Evolutionary conservation across 2,329 filamentous ascomycete genomes (phyloP).

Genomic region (Metarhizium anisopliae): DNA sequence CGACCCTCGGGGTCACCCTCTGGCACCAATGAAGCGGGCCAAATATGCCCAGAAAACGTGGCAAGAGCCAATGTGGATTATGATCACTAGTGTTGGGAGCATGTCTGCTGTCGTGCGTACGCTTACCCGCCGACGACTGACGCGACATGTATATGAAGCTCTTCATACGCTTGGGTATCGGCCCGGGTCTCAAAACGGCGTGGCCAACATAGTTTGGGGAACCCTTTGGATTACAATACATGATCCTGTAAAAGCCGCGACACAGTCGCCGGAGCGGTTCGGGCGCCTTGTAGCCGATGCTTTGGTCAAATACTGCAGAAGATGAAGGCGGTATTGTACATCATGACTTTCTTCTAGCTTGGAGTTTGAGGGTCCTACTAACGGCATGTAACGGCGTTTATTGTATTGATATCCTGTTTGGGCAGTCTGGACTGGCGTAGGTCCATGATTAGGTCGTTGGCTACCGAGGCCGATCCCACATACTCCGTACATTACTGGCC

Average conservation of each 20-base stretch:
- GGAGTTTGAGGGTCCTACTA: background rate
- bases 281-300: slow-evolving; percentile 10
- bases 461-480: background rate
- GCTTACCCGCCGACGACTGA: slow-evolving; percentile 16
- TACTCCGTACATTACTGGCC: no score
- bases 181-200: slow-evolving; percentile 4
- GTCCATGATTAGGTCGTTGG: background rate
- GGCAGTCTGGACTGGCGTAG: background rate
- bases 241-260: slow-evolving; percentile 11
- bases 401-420: background rate
- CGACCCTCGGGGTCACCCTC: slow-evolving; percentile 22
- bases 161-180: slow-evolving; percentile 18
- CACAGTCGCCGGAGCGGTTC: slow-evolving; percentile 10
- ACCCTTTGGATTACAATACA: slow-evolving; percentile 16
- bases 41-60: slow-evolving; percentile 17
- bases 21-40: slow-evolving; percentile 15
- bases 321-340: background rate
- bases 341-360: background rate
- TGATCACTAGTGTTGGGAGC: slow-evolving; percentile 11
- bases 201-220: slow-evolving; percentile 12
- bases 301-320: slow-evolving; percentile 7
- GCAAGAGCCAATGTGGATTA: slow-evolving; percentile 24
- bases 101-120: slow-evolving; percentile 16
- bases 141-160: slow-evolving; percentile 16
- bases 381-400: background rate